Evolutionary conservation across 192 early-diverging fungal genomes (phyloP).

Genomic region (Phycomyces blakesleeanus): DNA sequence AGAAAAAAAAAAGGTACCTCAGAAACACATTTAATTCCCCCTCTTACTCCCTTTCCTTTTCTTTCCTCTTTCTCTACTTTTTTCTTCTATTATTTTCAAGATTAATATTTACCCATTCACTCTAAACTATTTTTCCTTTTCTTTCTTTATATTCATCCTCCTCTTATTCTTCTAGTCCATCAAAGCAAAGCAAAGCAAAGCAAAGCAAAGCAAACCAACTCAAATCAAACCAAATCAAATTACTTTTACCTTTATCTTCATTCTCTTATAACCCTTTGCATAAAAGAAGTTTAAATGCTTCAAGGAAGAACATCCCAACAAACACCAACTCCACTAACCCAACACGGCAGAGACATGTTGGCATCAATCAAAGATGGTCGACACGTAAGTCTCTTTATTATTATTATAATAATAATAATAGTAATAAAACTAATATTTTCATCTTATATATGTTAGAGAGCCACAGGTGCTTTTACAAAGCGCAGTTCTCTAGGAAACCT

Average conservation of each 20-base stretch:
- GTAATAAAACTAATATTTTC: not conserved
- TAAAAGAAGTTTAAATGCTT: not conserved
- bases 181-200: too few species aligned
- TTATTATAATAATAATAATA: not conserved
- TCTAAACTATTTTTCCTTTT: too few species aligned
- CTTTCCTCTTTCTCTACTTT: too few species aligned
- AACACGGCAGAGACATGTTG: not conserved
- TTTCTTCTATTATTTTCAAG: too few species aligned
- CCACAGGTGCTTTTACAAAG: slow-evolving; percentile 1
- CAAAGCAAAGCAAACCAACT: too few species aligned
- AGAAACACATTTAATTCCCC: slow-evolving; percentile 7
- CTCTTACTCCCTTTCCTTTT: slow-evolving; percentile 10
- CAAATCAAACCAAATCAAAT: too few species aligned
- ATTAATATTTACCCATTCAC: too few species aligned
- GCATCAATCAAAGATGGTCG: not conserved
- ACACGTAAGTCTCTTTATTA: slow-evolving; percentile 1
- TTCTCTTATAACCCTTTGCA: not conserved
- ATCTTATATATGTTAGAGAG: not conserved
- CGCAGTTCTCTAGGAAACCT: slow-evolving; percentile 25
- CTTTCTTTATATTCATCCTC: too few species aligned
- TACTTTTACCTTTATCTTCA: not conserved
- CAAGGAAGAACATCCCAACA: not conserved
- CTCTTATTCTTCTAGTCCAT: not conserved
- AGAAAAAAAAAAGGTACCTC: not conserved
- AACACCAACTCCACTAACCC: not conserved